Evolutionary conservation across 2,329 filamentous ascomycete genomes (phyloP).

Genomic region (Gnomoniopsis smithogilvyi): DNA sequence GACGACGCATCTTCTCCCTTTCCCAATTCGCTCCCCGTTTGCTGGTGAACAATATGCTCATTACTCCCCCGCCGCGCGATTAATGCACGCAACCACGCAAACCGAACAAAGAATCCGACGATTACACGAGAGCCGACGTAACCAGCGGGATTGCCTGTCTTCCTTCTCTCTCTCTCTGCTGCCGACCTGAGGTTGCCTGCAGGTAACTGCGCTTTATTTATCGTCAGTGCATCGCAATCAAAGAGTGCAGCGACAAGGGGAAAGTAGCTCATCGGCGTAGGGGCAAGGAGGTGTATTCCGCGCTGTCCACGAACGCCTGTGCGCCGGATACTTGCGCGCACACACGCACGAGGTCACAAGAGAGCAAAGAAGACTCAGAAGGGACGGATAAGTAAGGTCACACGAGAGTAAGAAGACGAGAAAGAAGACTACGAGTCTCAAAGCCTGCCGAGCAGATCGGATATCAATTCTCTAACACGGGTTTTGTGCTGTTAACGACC

Average conservation of each 20-base stretch:
- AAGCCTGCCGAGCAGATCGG: not conserved
- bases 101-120: slow-evolving; percentile 5
- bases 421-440: not conserved
- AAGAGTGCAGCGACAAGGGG: not conserved
- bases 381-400: not conserved
- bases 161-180: slow-evolving; percentile 1
- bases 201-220: not conserved
- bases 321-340: not conserved
- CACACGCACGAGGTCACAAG: slow-evolving; percentile 9
- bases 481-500: too few relatives aligned
- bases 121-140: slow-evolving; percentile 16
- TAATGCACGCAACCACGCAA: not conserved
- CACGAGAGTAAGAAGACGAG: not conserved
- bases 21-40: not conserved
- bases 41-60: not conserved
- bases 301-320: not conserved
- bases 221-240: slow-evolving; percentile 3
- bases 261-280: not conserved
- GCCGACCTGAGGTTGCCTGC: slow-evolving; percentile 11
- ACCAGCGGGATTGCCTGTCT: not conserved
- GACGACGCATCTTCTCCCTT: not conserved
- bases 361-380: not conserved
- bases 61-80: not conserved
- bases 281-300: not conserved
- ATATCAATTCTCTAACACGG: not conserved